phyloP scores from a whole-genome alignment of 306 rosid genomes.

The Malus domestica region ASM211411v1 NC_041797.1:6734501-6735000 shows the following conservation, averaged over 20 bases:
- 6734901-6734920: not conserved
- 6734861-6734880: not conserved
- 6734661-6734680: slow-evolving; percentile 82
- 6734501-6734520: not conserved
- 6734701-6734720: slow-evolving; percentile 29
- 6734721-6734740: not conserved
- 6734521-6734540: slow-evolving; percentile 45
- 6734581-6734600: slow-evolving; percentile 82
- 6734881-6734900: not conserved
- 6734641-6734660: slow-evolving; percentile 76
- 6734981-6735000: not conserved
- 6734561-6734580: slow-evolving; percentile 97
- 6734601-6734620: slow-evolving; percentile 94
- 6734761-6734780: not conserved
- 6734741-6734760: not conserved
- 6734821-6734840: not conserved
- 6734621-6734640: slow-evolving; percentile 91
- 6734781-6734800: not conserved
- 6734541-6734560: slow-evolving; percentile 82
- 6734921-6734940: not conserved
- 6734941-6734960: not conserved
- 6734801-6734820: not conserved
- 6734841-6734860: not conserved
- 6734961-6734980: not conserved
- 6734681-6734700: slow-evolving; percentile 81